Evolutionary conservation across 495 filamentous ascomycete genomes (phyloP), one percentile per base, ranked within the genome.

Genomic region (Hypoxylon fuscum): DNA sequence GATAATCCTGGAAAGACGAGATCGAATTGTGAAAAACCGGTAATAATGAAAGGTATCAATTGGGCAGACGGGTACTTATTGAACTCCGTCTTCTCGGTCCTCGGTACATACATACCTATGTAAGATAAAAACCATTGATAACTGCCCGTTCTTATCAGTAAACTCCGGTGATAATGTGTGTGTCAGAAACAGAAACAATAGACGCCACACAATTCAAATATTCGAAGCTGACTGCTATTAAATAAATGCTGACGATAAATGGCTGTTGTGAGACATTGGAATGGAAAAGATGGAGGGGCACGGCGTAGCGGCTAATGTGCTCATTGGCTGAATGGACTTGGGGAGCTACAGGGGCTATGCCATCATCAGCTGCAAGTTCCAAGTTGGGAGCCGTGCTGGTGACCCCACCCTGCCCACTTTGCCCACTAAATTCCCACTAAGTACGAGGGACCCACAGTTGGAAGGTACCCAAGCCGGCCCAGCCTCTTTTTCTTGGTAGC

Each of bases 291-390:
- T 48, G 40, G 55, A 50, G 55, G 62, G 62, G 62, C 29, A 51
- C 44, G 45, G 54, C 44, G 48, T 27, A 17, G 49, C 49, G 35
- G 55, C n/a, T 51, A 47, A n/a, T 23, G 9, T 23, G 44, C 11
- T 66, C 31, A 53, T 61, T 61, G 51, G 46, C 17, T 6, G 14
- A 27, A 57, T 34, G 1, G 14, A 41, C 29, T 49, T 52, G 45
- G 51, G 51, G 52, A 66, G 38, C 40, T 53, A 60, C 56, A 66
- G 56, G 62, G 62, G 52, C 37, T 48, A 48, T 66, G 52, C 52
- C 62, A 66, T 66, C 62, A 61, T 66, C 43, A 59, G 35, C 55
- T 59, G 38, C 44, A 47, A 47, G 34, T 37, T 61, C 52, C 47
- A 61, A 66, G 55, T 59, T 65, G 12, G 51, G 42, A 65, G 62